Percentiles rank a stretch among this genome's conserved stretches.
These are phyloP conservation scores for Pythium brachiatum DNA, from an alignment of 352 stramenopile species.

Conservation along the genomic window DNA sequence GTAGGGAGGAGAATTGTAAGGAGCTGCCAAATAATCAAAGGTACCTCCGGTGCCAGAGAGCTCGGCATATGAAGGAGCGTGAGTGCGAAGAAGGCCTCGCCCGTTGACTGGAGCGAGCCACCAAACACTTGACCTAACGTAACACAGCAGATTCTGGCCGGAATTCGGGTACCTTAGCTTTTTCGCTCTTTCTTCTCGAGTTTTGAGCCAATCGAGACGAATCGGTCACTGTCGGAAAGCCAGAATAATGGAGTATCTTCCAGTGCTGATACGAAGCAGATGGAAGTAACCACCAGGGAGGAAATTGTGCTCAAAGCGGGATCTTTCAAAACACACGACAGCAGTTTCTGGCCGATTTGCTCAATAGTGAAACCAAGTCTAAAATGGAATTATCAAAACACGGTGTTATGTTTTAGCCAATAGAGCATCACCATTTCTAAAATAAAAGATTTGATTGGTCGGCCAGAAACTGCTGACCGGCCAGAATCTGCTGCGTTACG, in stretches of 20 bases:
- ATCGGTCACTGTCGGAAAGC: background rate
- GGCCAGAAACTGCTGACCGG: background rate
- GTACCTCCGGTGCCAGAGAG: too few species aligned
- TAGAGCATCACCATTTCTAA: background rate
- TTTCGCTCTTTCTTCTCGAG: background rate
- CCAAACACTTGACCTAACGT: too few species aligned
- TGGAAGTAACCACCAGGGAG: background rate
- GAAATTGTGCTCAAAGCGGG: background rate
- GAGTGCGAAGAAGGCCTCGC: too few species aligned
- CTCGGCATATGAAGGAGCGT: too few species aligned
- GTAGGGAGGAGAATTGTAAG: too few species aligned
- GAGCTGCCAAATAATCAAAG: too few species aligned
- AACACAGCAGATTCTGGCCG: background rate
- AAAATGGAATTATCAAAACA: background rate
- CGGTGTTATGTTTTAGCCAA: background rate
- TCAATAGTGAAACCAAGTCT: background rate
- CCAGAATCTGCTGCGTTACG: background rate
- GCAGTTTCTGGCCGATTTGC: background rate
- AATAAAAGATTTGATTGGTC: background rate
- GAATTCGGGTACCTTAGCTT: background rate
- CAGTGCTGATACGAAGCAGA: background rate
- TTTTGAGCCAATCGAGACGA: background rate
- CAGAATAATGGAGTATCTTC: background rate
- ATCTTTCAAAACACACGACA: background rate
- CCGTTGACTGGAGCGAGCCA: too few species aligned